Conservation (phyloP, 345 rosid species). For the Citrus mangshanensis region DNA sequence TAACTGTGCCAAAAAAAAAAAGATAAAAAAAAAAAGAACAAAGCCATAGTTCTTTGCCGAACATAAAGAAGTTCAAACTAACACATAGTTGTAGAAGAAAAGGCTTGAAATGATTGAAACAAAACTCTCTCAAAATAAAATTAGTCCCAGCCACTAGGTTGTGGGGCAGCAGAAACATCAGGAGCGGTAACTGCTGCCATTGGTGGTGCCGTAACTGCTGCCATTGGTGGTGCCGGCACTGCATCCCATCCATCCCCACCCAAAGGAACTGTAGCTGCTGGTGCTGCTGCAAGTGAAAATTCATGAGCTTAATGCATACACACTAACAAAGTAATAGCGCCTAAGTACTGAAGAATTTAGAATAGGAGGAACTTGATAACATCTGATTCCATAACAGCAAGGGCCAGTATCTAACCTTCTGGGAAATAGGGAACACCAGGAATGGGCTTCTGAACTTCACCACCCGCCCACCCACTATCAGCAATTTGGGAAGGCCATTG, state of each 20-base stretch:
- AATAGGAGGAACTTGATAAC: neutral
- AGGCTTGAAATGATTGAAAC: neutral
- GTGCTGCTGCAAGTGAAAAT: neutral
- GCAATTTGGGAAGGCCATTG: conserved; percentile 52
- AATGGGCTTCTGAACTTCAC: conserved; percentile 36
- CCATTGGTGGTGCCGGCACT: conserved; percentile 22
- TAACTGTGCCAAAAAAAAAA: conserved; percentile 6
- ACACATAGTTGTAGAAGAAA: conserved; percentile 10
- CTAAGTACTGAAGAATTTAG: neutral
- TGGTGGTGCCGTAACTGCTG: conserved; percentile 14
- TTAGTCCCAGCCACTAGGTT: conserved; percentile 46
- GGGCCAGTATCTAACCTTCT: conserved; percentile 21
- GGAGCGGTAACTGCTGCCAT: neutral
- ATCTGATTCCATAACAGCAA: neutral
- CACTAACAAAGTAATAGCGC: no score
- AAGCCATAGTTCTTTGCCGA: conserved; percentile 5
- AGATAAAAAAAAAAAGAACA: neutral
- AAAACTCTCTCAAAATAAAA: conserved; percentile 9
- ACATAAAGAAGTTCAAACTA: conserved; percentile 17
- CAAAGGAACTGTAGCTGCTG: neutral
- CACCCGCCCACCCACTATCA: conserved; percentile 53
- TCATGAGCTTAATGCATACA: neutral
- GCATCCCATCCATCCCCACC: conserved; percentile 52
- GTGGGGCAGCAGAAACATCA: neutral
- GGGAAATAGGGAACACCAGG: conserved; percentile 51